Base-by-base conservation (phyloP, 2,329 filamentous ascomycete species). In the Cladophialophora psammophila region DNA sequence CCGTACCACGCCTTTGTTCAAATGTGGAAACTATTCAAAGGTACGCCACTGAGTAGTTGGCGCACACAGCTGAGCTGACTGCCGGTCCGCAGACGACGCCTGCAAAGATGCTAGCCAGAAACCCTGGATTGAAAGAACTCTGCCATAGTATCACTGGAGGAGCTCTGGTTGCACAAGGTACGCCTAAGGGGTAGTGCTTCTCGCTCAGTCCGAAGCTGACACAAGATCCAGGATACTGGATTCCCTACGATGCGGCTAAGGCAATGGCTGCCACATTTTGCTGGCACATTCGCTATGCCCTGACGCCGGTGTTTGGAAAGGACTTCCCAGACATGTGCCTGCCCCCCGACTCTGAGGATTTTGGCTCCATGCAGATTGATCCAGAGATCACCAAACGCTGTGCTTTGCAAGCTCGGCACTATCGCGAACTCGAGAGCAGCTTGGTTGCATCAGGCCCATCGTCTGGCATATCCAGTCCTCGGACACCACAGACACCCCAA, bases 111-210 rank as follows among this genome's bases (percentile, higher is more conserved):
- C 81, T 94, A 53, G 87, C 86, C 70, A 80, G 86, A 65, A 98
- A 97, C 73, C 87, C 88, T 0, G 94, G 94, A 5, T 86, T 99
- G 38, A 89, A 90, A 71, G 90, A 95, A n/a, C 91, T 98, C 68
- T 93, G 91, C 34, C 91, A 96, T 77, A 97, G 93, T 78, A 96
- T 98, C 76, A 99, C 95, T 0, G 95, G 95, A 32, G 95, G 95
- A 6, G 90, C 93, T 35, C 89, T 98, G 65, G 88, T 88, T 68
- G 94, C 94, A 60, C 95, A 99, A 88, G 94, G 92, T 93, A 82
- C 58, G 80, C 68, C 40, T 42, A 59, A 65, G 40, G 58, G 4
- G 53, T 45, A 26, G 34, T 42, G 6, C 36, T 65, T 9, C 5
- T 64, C 71, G 20, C n/a, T 15, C 26, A 34, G 12, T 63, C 72